Conservation (phyloP, 2,329 filamentous ascomycete species). For the Colletotrichum melonis region DNA sequence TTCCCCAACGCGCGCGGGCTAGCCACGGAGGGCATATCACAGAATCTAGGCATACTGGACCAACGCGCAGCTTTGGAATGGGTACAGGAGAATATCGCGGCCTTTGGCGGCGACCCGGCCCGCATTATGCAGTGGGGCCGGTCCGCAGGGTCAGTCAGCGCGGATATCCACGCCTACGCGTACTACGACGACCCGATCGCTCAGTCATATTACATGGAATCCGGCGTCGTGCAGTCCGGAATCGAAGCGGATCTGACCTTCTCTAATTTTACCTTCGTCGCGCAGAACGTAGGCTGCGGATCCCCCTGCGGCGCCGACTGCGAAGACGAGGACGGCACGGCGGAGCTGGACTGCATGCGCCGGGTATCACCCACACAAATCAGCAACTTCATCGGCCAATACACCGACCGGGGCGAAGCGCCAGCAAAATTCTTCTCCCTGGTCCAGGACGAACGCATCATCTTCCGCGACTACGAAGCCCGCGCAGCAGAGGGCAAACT, state of each 20-base stretch:
- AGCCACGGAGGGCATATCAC: constrained; percentile 5
- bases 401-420: constrained; percentile 37
- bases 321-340: constrained; percentile 29
- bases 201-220: constrained; percentile 52
- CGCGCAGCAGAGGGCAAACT: constrained; percentile 40
- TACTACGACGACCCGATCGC: constrained; percentile 59
- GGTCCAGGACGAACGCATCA: constrained; percentile 42
- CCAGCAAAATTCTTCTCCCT: constrained; percentile 42
- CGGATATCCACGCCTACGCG: constrained; percentile 56
- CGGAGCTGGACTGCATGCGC: constrained; percentile 51
- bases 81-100: constrained; percentile 35
- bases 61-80: constrained; percentile 36
- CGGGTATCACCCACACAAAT: constrained; percentile 45
- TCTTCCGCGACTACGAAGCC: constrained; percentile 46
- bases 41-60: constrained; percentile 36
- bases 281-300: constrained; percentile 47
- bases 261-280: constrained; percentile 50
- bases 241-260: constrained; percentile 40
- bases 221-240: constrained; percentile 49
- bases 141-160: constrained; percentile 55
- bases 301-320: constrained; percentile 35
- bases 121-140: constrained; percentile 59
- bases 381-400: constrained; percentile 46
- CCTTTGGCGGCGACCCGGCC: constrained; percentile 32
- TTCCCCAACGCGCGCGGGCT: constrained; percentile 36